These are phyloP conservation scores for Lotus japonicus DNA, from an alignment of 306 rosid species.

Conservation along the genomic window DNA sequence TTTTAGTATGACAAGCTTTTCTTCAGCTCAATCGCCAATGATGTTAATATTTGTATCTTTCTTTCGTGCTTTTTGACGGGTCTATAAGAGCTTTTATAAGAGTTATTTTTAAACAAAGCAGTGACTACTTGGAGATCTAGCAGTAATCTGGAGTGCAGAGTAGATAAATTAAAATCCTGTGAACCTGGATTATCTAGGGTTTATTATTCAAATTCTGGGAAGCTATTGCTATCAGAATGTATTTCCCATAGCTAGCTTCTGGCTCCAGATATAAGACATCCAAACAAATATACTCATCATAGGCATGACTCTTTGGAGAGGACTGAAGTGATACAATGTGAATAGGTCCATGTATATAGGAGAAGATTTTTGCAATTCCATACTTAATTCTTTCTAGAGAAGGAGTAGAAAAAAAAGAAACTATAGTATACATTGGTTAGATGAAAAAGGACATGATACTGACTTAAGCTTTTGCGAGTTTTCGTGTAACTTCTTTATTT, in stretches of 20 bases:
- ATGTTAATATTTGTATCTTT: background rate
- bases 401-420: background rate
- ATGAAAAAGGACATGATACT: background rate
- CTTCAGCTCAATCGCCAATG: background rate
- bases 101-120: background rate
- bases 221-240: background rate
- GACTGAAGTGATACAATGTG: background rate
- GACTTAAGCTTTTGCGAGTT: conserved; percentile 1
- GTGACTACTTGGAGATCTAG: background rate
- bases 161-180: background rate
- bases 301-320: background rate
- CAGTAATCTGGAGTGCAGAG: background rate
- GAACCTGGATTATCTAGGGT: conserved; percentile 11
- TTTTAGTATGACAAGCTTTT: background rate
- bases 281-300: background rate
- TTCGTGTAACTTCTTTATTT: background rate
- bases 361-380: background rate
- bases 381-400: background rate
- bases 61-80: background rate
- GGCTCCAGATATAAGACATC: conserved; percentile 10
- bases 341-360: background rate
- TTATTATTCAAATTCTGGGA: background rate
- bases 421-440: background rate
- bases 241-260: background rate
- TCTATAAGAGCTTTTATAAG: background rate